These are phyloP conservation scores for Rhizophagus prolifer DNA, from an alignment of 192 early-diverging fungal species.

Conservation along the genomic window DNA sequence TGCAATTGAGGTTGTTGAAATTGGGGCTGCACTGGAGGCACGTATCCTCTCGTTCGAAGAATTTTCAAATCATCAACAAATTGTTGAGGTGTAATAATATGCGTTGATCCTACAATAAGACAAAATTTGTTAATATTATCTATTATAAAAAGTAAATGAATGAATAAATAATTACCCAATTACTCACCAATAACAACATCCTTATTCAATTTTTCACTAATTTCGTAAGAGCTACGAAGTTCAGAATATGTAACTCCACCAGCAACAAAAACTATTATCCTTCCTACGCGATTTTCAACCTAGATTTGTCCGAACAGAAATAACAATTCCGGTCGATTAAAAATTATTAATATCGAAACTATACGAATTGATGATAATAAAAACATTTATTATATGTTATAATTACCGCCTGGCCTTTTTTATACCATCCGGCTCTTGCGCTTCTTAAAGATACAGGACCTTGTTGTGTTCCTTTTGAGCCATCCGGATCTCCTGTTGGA, in stretches of 20 bases:
- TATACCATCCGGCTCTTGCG: conserved; percentile 13
- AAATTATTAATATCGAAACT: conserved; percentile 14
- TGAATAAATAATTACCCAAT: not conserved
- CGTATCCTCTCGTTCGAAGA: conserved; percentile 32
- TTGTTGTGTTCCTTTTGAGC: not conserved
- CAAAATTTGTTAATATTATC: not conserved
- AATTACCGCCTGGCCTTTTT: conserved; percentile 12
- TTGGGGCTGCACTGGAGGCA: not conserved
- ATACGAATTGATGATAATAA: not conserved
- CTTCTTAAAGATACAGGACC: conserved; percentile 42
- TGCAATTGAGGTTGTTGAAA: conserved; percentile 1
- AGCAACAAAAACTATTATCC: conserved; percentile 75
- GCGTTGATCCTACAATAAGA: conserved; percentile 62
- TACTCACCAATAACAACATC: conserved; percentile 72
- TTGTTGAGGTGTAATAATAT: conserved; percentile 66
- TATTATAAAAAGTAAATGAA: not conserved
- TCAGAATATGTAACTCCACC: conserved; percentile 77
- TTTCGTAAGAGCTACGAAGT: conserved; percentile 67
- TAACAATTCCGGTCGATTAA: too few relatives aligned
- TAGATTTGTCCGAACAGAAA: too few relatives aligned
- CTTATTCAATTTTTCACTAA: conserved; percentile 57
- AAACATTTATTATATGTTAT: not conserved
- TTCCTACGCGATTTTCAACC: conserved; percentile 40
- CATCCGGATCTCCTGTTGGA: conserved; percentile 25
- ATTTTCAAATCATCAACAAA: conserved; percentile 68